Base-by-base conservation (phyloP, 2,329 filamentous ascomycete genomes). In the Ophiostoma sp. region DNA sequence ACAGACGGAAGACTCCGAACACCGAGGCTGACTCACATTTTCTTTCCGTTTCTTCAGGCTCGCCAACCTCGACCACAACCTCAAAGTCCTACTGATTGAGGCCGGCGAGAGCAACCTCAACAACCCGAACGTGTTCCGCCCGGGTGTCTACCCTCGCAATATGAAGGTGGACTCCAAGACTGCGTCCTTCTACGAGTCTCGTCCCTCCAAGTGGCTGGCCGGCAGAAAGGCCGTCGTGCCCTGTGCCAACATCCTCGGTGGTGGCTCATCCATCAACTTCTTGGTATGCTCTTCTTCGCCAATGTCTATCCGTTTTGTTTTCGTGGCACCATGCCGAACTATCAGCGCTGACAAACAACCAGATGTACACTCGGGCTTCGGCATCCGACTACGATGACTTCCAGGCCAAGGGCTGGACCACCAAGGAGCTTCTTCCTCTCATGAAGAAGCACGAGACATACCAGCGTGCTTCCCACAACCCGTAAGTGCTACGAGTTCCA, bases 371-470 rank as follows among this genome's bases (percentile, higher is more conserved):
- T 27, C 83, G 88, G 72, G 88, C 88, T 36, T 89, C 87, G 1
- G 87, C 87, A 6, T 89, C 87, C 0, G 88, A 91, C 76, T 91
- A 91, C 71, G 90, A 93, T 74, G 89, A 92, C 78, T 93, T 91
- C 78, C 88, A 92, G 74, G 85, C 89, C 67, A 88, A 91, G 76
- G 90, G 90, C n/a, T 92, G 90, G 90, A 87, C 83, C 8, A 92
- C 89, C 3, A 85, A 92, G 76, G 89, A 92, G 70, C 83, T 92
- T 5, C 78, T 92, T 5, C 90, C 90, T 0, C 81, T 92, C 27
- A 92, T 92, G 89, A 89, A 81, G 80, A 93, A 93, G 80, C 88
- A 92, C 70, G 90, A 93, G 79, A 92, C 89, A 0, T 93, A 92
- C 73, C 90, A 93, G 74, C 79, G 86, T 49, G 79, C 87, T 6